These are phyloP conservation scores for Peniophora sp. DNA, from an alignment of 1,284 basidiomycete species.

Conservation along the genomic window DNA sequence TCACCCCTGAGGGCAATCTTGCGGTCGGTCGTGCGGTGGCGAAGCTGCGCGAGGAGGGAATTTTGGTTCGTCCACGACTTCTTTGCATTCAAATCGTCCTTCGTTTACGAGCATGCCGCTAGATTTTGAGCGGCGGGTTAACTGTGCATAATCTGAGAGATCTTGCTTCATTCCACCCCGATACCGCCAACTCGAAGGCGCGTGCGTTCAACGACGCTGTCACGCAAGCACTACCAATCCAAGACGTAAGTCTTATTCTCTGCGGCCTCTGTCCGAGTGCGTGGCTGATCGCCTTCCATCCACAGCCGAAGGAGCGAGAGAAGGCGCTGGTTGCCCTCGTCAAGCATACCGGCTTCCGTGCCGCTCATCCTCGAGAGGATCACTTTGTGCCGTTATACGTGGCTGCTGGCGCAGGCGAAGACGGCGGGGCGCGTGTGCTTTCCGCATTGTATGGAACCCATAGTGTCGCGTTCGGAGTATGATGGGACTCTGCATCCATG, in stretches of 20 bases:
- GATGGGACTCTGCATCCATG: slow-evolving; percentile 12
- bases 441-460: slow-evolving; percentile 47
- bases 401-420: slow-evolving; percentile 64
- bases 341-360: slow-evolving; percentile 51
- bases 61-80: slow-evolving; percentile 2
- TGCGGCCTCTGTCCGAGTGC: slow-evolving; percentile 8
- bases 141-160: slow-evolving; percentile 63
- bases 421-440: slow-evolving; percentile 40
- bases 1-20: slow-evolving; percentile 60
- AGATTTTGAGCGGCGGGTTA: too few relatives aligned
- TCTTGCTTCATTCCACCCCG: slow-evolving; percentile 40
- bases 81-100: background rate
- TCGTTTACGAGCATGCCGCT: slow-evolving; percentile 47
- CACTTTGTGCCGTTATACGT: slow-evolving; percentile 71
- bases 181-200: slow-evolving; percentile 36
- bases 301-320: slow-evolving; percentile 31
- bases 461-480: slow-evolving; percentile 57
- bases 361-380: slow-evolving; percentile 62
- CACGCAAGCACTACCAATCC: slow-evolving; percentile 39
- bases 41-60: slow-evolving; percentile 36
- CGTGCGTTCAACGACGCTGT: slow-evolving; percentile 56
- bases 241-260: slow-evolving; percentile 34
- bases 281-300: slow-evolving; percentile 3
- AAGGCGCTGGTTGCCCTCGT: slow-evolving; percentile 40
- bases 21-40: slow-evolving; percentile 54